These are phyloP conservation scores for Rhizophagus clarus DNA, from an alignment of 192 early-diverging fungal genomes.

Conservation along the genomic window DNA sequence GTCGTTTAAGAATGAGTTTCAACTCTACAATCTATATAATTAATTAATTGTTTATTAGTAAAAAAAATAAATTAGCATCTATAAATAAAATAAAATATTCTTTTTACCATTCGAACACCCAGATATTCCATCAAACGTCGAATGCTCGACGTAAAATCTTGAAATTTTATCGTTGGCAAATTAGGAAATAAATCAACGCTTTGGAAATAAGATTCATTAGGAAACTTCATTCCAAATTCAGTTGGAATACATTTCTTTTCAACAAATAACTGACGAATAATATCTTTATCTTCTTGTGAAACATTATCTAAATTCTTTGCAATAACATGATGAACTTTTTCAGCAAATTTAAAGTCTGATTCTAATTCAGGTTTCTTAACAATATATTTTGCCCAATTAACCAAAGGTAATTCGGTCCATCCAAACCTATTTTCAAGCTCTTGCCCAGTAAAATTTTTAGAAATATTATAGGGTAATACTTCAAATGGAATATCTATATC, in stretches of 20 bases:
- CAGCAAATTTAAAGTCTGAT: slow-evolving; percentile 58
- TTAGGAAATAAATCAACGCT: slow-evolving; percentile 82
- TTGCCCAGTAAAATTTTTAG: not conserved
- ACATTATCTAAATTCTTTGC: slow-evolving; percentile 47
- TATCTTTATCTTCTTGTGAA: slow-evolving; percentile 36
- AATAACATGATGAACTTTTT: slow-evolving; percentile 63
- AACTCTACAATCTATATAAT: slow-evolving; percentile 70
- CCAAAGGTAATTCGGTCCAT: slow-evolving; percentile 7
- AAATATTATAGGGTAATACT: slow-evolving; percentile 7
- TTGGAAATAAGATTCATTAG: slow-evolving; percentile 74
- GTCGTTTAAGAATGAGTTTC: slow-evolving; percentile 80
- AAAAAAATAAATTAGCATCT: too few relatives aligned
- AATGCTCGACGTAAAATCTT: slow-evolving; percentile 58
- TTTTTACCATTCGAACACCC: slow-evolving; percentile 73
- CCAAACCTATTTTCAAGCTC: slow-evolving; percentile 14
- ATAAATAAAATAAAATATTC: not conserved
- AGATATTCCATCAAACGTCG: slow-evolving; percentile 47
- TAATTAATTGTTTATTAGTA: too few relatives aligned
- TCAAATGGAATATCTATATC: not conserved
- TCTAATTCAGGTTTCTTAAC: slow-evolving; percentile 22
- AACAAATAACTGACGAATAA: slow-evolving; percentile 37
- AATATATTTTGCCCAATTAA: slow-evolving; percentile 1
- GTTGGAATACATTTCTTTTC: slow-evolving; percentile 70
- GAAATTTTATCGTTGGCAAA: slow-evolving; percentile 71
- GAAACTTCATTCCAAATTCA: slow-evolving; percentile 63